Conservation (phyloP, 2,329 filamentous ascomycete species). For the Claviceps lovelessii region DNA sequence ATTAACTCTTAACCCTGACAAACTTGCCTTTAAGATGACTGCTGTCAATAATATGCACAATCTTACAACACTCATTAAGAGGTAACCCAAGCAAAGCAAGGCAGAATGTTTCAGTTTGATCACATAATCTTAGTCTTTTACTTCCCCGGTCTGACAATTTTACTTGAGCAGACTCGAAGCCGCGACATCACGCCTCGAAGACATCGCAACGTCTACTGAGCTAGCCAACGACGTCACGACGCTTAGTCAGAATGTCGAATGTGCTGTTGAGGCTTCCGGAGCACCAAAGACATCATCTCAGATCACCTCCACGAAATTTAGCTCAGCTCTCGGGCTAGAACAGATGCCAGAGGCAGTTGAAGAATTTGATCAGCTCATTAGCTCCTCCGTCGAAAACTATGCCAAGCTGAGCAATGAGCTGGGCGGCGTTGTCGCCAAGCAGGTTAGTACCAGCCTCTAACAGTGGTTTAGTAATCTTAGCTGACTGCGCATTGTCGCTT, state of each 20-base stretch:
- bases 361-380: constrained; percentile 73
- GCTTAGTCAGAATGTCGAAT: constrained; percentile 25
- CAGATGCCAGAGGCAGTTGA: constrained; percentile 63
- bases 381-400: constrained; percentile 61
- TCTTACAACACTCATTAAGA: constrained; percentile 91
- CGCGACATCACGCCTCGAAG: constrained; percentile 87
- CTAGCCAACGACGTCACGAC: constrained; percentile 36
- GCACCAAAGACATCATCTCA: constrained; percentile 25
- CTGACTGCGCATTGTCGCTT: neutral
- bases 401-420: constrained; percentile 63
- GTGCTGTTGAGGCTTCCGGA: constrained; percentile 15
- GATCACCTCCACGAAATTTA: constrained; percentile 15
- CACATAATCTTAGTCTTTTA: neutral
- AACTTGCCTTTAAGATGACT: constrained; percentile 37
- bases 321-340: constrained; percentile 25
- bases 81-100: constrained; percentile 37
- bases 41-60: constrained; percentile 84
- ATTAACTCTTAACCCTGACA: neutral
- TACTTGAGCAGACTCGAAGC: constrained; percentile 65
- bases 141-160: neutral
- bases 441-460: constrained; percentile 36
- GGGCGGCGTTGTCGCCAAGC: constrained; percentile 64
- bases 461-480: constrained; percentile 54
- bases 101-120: neutral
- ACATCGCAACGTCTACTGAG: constrained; percentile 73